These are phyloP conservation scores for Vaccinium macrocarpon DNA, from an alignment of 148 eudicot genomes.

Conservation along the genomic window DNA sequence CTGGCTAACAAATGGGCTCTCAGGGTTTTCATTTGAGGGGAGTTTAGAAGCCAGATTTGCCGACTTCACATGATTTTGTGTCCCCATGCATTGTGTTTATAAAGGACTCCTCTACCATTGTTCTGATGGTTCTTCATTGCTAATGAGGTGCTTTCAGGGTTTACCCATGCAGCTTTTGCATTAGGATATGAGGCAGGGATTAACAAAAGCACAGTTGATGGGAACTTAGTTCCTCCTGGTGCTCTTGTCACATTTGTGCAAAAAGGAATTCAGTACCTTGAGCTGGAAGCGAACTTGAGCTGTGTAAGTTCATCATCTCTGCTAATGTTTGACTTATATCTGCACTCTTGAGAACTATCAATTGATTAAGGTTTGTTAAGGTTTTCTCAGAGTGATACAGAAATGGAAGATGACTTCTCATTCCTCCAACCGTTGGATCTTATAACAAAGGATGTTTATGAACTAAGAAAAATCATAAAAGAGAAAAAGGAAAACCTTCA, in stretches of 20 bases:
- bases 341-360: slow-evolving; percentile 7
- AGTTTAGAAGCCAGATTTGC: not conserved
- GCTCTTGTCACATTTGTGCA: slow-evolving; percentile 66
- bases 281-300: slow-evolving; percentile 62
- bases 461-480: slow-evolving; percentile 53
- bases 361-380: slow-evolving; percentile 19
- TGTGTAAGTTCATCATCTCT: slow-evolving; percentile 36
- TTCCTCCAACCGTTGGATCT: slow-evolving; percentile 68
- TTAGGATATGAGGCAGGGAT: slow-evolving; percentile 70
- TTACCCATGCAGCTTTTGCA: slow-evolving; percentile 68
- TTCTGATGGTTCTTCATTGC: not conserved
- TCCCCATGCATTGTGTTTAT: not conserved
- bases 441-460: slow-evolving; percentile 62
- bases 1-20: not conserved
- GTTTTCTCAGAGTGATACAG: slow-evolving; percentile 49
- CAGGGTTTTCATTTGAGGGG: not conserved
- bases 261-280: slow-evolving; percentile 68
- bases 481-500: slow-evolving; percentile 42
- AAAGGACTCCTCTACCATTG: not conserved
- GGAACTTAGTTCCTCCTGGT: slow-evolving; percentile 68
- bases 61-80: not conserved
- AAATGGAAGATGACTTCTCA: slow-evolving; percentile 61
- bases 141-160: slow-evolving; percentile 39
- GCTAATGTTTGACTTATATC: not conserved
- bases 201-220: slow-evolving; percentile 53